A percentile compares a stretch with the other conserved stretches of the same genome.
Conservation (phyloP, 2,329 filamentous ascomycete species). For the Alternaria sp. region DNA sequence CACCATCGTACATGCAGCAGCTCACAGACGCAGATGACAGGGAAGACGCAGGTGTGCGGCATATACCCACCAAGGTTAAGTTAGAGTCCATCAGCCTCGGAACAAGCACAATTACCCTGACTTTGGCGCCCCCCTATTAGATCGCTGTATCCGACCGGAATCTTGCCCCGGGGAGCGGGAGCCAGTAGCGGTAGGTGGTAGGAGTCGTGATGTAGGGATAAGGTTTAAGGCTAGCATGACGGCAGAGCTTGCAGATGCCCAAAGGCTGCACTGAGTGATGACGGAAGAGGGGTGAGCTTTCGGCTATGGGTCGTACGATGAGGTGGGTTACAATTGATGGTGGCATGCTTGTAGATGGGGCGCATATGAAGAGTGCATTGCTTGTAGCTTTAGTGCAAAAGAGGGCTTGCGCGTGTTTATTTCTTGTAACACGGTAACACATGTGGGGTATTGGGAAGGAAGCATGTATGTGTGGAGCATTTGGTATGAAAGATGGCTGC, state of each 20-base stretch:
- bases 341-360: background rate
- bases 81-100: background rate
- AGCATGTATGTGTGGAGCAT: background rate
- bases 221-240: background rate
- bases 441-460: background rate
- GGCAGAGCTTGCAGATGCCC: background rate
- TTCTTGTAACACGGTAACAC: background rate
- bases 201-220: conserved; percentile 1
- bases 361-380: background rate
- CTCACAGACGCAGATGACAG: conserved; percentile 5
- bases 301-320: background rate
- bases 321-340: background rate
- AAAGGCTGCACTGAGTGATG: background rate
- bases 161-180: background rate
- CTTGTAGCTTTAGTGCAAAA: background rate
- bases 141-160: background rate
- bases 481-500: background rate
- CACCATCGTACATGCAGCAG: conserved; percentile 1
- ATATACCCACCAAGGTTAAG: background rate
- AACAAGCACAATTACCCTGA: conserved; percentile 6
- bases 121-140: background rate
- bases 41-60: conserved; percentile 2
- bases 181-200: background rate
- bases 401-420: background rate
- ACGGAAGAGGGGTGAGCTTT: background rate